These are phyloP conservation scores for Starmerella tilneyi DNA, from an alignment of 805 yeast genomes.

Conservation along the genomic window DNA sequence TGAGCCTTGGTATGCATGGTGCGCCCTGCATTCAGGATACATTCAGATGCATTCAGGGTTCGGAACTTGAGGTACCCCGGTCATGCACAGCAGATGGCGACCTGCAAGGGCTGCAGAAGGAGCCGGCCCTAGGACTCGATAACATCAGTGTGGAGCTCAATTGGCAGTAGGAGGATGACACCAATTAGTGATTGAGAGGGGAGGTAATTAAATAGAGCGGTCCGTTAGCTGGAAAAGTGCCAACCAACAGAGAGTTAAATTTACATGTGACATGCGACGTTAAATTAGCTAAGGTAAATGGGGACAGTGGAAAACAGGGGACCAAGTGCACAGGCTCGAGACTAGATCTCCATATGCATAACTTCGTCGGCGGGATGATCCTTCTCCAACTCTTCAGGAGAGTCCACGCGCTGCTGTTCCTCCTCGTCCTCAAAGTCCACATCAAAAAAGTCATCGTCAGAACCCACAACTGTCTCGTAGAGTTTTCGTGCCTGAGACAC, in stretches of 20 bases:
- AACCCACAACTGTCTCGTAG: slow-evolving; percentile 73
- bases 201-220: too few relatives aligned
- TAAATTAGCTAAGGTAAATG: background rate
- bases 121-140: too few relatives aligned
- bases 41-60: too few relatives aligned
- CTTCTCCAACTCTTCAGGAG: slow-evolving; percentile 30
- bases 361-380: slow-evolving; percentile 30
- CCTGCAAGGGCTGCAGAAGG: too few relatives aligned
- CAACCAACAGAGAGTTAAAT: background rate
- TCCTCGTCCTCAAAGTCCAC: slow-evolving; percentile 95
- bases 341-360: slow-evolving; percentile 28
- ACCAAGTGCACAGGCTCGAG: background rate
- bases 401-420: slow-evolving; percentile 38
- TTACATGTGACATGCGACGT: slow-evolving; percentile 1
- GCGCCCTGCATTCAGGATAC: too few relatives aligned
- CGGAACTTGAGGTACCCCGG: too few relatives aligned
- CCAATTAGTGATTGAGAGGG: too few relatives aligned
- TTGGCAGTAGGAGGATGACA: too few relatives aligned
- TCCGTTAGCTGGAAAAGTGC: too few relatives aligned
- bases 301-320: background rate
- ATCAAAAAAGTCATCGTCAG: slow-evolving; percentile 92
- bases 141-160: too few relatives aligned
- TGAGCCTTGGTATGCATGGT: too few relatives aligned
- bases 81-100: too few relatives aligned
- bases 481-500: slow-evolving; percentile 68